Base-by-base conservation (phyloP, 2,329 filamentous ascomycete genomes). In the Colletotrichum sojae region DNA sequence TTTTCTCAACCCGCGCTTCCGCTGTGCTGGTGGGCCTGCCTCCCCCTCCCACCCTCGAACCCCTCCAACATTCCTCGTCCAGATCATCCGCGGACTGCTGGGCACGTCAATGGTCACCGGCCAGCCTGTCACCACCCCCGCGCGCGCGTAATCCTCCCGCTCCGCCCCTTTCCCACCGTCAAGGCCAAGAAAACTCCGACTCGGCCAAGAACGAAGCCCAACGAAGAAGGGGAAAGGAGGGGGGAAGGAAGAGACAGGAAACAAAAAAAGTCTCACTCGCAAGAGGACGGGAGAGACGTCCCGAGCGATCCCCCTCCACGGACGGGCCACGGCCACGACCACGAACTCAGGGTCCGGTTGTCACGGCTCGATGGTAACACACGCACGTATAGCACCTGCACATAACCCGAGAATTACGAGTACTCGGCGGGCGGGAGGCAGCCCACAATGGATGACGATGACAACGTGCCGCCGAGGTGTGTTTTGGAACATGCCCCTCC, bases 301-400 rank as follows among this genome's bases (percentile, higher is more conserved):
- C 53, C 53, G 31, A 56, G 36, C n/a, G 55, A 36, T 39, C 39
- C 43, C 55, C 53, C 31, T 56, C 53, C 27, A n/a, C 18, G 27
- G n/a, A n/a, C 18, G 27, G n/a, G 31, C 20, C 12, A 36, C 31
- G 31, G 31, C 20, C 12, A 36, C 31, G 31, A 10, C 18, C 39
- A 43, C 45, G 53, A 57, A 58, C 45, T 51, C 36, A 43, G 46
- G 61, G 36, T 22, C 61, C 53, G 45, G 31, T 58, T 45, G 53
- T 45, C 40, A n/a, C 40, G 16, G 40, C 40, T 36, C 31, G 6
- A 9, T 36, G 31, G 31, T 36, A 36, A 36, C 31, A 36, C 31
- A 2, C 6, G 31, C 31, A 36, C 31, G 10, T 36, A 16, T 36
- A 36, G 10, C 31, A 36, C 31, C 1, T 2, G 31, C 31, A 36